Evolutionary conservation across 1,284 basidiomycete species (phyloP).

Genomic region (Irpex sp.): DNA sequence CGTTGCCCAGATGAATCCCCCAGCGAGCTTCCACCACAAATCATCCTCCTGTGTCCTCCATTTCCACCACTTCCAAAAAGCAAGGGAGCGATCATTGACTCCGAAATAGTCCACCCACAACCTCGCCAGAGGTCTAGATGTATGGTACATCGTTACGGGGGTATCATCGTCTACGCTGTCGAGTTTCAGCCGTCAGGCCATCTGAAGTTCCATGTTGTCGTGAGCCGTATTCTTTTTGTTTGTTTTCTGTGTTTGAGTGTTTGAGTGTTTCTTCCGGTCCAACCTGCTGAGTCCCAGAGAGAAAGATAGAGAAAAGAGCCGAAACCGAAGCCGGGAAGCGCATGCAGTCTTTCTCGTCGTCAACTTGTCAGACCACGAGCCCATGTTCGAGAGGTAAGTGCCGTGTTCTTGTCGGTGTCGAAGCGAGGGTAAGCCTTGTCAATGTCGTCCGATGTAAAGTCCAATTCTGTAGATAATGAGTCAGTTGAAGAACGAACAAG

Average conservation of each 20-base stretch:
- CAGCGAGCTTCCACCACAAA: not conserved
- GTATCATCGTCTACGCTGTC: not conserved
- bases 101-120: not conserved
- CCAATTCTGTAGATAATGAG: not conserved
- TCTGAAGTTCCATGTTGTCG: not conserved
- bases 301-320: too few relatives aligned
- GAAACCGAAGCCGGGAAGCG: too few relatives aligned
- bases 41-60: not conserved
- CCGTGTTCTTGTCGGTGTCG: not conserved
- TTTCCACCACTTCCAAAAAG: not conserved
- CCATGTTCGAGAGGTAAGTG: not conserved
- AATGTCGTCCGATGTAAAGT: not conserved
- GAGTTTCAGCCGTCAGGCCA: not conserved
- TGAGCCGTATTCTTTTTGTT: not conserved
- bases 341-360: not conserved
- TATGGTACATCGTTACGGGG: not conserved
- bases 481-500: not conserved
- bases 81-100: not conserved
- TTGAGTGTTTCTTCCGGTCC: too few relatives aligned
- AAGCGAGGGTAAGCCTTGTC: not conserved
- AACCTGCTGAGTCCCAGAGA: too few relatives aligned
- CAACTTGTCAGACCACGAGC: not conserved
- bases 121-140: not conserved
- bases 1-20: not conserved
- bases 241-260: not conserved